Evolutionary conservation across 2,329 filamentous ascomycete species (phyloP).

Genomic region (Fusarium tuaranense): DNA sequence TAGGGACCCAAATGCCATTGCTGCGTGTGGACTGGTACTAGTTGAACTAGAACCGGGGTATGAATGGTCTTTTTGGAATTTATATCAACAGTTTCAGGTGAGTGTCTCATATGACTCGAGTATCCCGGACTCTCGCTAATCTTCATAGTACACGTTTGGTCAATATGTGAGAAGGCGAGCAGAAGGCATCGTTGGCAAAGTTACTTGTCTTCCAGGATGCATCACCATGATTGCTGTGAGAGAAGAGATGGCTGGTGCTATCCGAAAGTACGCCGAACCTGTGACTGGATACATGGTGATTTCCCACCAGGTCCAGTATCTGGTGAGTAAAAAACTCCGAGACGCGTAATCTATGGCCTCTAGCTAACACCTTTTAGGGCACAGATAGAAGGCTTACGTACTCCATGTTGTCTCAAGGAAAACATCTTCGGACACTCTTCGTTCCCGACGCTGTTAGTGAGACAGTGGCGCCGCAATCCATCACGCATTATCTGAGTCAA

Average conservation of each 20-base stretch:
- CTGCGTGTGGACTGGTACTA: constrained; percentile 33
- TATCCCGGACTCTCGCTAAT: not conserved
- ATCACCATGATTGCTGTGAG: constrained; percentile 40
- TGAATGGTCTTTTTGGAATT: constrained; percentile 40
- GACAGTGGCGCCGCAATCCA: constrained; percentile 48
- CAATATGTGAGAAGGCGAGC: constrained; percentile 38
- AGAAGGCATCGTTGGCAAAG: constrained; percentile 32
- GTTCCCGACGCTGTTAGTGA: constrained; percentile 49
- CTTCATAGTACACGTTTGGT: constrained; percentile 29
- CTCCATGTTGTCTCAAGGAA: constrained; percentile 37
- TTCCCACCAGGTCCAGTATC: constrained; percentile 39
- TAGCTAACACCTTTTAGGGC: constrained; percentile 20
- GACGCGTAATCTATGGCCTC: not conserved
- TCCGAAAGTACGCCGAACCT: constrained; percentile 36
- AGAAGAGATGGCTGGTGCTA: constrained; percentile 38
- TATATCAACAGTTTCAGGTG: constrained; percentile 41
- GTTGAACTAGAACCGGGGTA: constrained; percentile 38
- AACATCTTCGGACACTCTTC: constrained; percentile 44
- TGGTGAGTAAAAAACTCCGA: constrained; percentile 14
- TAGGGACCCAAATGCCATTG: constrained; percentile 32
- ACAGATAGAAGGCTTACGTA: constrained; percentile 38
- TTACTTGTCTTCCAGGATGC: constrained; percentile 36
- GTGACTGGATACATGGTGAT: constrained; percentile 34
- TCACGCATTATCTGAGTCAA: constrained; percentile 50
- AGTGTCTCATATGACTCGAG: not conserved